These are phyloP conservation scores for Yueomyces sp. DNA, from an alignment of 805 yeast genomes.

Conservation along the genomic window DNA sequence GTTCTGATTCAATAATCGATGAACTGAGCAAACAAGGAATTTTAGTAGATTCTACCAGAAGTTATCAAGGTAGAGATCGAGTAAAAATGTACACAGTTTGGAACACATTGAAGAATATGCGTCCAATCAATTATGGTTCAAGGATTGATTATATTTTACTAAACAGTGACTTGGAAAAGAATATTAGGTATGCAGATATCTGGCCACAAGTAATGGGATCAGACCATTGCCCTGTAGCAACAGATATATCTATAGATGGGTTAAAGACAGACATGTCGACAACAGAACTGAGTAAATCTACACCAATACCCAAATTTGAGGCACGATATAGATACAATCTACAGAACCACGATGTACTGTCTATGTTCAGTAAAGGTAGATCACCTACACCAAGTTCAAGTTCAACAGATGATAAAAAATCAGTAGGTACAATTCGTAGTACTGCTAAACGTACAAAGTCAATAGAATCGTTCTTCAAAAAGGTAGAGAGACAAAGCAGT, in stretches of 20 bases:
- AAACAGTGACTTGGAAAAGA: constrained; percentile 26
- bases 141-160: constrained; percentile 68
- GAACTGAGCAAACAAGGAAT: constrained; percentile 28
- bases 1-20: constrained; percentile 23
- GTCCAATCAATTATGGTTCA: constrained; percentile 80
- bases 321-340: constrained; percentile 37
- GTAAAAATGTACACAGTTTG: constrained; percentile 77
- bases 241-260: constrained; percentile 36
- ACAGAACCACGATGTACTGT: constrained; percentile 23
- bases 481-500: too few species aligned
- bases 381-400: not conserved
- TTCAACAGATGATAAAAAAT: not conserved
- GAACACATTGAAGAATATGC: constrained; percentile 65
- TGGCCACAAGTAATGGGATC: constrained; percentile 68
- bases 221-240: constrained; percentile 85
- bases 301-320: constrained; percentile 33
- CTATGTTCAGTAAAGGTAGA: constrained; percentile 21
- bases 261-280: not conserved
- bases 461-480: not conserved
- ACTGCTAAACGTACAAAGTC: not conserved
- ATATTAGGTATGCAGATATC: constrained; percentile 33
- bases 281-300: not conserved
- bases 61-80: constrained; percentile 36
- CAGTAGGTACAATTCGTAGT: not conserved
- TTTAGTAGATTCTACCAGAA: constrained; percentile 47